Percentiles rank a stretch among this genome's conserved stretches.
These are phyloP conservation scores for Hymenotorrendiella dingleyae DNA, from an alignment of 2,329 filamentous ascomycete genomes.

Conservation along the genomic window DNA sequence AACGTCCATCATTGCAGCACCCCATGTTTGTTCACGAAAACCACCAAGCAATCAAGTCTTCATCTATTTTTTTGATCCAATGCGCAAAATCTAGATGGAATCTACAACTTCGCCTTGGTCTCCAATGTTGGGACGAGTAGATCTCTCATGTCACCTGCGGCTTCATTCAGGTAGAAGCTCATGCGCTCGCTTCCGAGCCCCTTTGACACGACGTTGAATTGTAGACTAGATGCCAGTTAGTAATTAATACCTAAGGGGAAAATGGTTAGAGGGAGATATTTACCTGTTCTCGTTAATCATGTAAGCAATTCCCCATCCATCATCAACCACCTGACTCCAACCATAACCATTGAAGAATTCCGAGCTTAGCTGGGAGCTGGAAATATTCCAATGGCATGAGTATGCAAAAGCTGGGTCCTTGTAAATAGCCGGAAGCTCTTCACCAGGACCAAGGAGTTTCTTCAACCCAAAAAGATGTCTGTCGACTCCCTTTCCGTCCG, in stretches of 20 bases:
- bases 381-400: conserved; percentile 83
- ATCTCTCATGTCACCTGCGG: conserved; percentile 82
- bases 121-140: conserved; percentile 76
- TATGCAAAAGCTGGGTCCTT: conserved; percentile 82
- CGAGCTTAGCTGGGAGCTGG: conserved; percentile 80
- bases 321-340: conserved; percentile 96
- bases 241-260: not conserved
- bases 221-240: conserved; percentile 54
- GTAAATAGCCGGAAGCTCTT: conserved; percentile 78
- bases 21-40: too few relatives aligned
- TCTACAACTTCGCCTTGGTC: conserved; percentile 79
- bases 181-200: conserved; percentile 83
- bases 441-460: conserved; percentile 74
- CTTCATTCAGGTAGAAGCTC: conserved; percentile 94
- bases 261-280: conserved; percentile 22
- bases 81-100: not conserved
- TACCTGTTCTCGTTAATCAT: conserved; percentile 99
- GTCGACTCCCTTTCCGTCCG: conserved; percentile 90
- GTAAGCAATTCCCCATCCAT: conserved; percentile 94
- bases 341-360: conserved; percentile 99
- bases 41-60: not conserved
- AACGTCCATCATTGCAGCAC: too few relatives aligned
- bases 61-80: not conserved
- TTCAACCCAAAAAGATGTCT: conserved; percentile 96
- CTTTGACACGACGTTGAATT: conserved; percentile 98